Percentiles rank a stretch among this genome's conserved stretches.
These are phyloP conservation scores for Alloascoidea hylecoeti DNA, from an alignment of 805 yeast species.

Conservation along the genomic window DNA sequence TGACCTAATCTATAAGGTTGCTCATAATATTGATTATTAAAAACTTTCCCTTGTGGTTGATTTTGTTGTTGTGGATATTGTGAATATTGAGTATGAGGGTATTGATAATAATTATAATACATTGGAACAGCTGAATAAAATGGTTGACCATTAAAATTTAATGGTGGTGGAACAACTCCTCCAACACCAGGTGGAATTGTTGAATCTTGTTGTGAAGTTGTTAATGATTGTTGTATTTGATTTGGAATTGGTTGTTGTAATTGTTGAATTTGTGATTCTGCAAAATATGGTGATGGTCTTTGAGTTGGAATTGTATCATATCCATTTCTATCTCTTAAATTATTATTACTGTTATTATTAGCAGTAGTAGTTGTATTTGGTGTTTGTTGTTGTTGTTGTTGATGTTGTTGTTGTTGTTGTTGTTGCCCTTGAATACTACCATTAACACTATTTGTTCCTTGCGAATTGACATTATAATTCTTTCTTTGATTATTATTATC, in stretches of 20 bases:
- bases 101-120: conserved; percentile 7
- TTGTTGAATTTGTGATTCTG: conserved; percentile 26
- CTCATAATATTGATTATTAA: too few relatives aligned
- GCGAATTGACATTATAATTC: too few relatives aligned
- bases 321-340: too few relatives aligned
- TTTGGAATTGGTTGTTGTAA: conserved; percentile 8
- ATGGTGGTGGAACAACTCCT: conserved; percentile 5
- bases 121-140: conserved; percentile 11
- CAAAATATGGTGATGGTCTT: too few relatives aligned
- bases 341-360: too few relatives aligned
- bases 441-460: too few relatives aligned
- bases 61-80: conserved; percentile 16
- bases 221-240: too few relatives aligned
- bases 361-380: conserved; percentile 12
- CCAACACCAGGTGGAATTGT: conserved; percentile 4
- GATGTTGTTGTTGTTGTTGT: too few relatives aligned
- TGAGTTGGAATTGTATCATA: too few relatives aligned
- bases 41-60: conserved; percentile 9
- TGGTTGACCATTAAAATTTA: conserved; percentile 10
- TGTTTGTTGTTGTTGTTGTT: conserved; percentile 12
- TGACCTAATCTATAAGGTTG: too few relatives aligned
- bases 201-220: too few relatives aligned
- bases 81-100: conserved; percentile 8
- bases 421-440: too few relatives aligned
- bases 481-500: conserved; percentile 6